Base-by-base conservation (phyloP, 305 asterid genomes). In the Stenogyne calaminthoides region DNA sequence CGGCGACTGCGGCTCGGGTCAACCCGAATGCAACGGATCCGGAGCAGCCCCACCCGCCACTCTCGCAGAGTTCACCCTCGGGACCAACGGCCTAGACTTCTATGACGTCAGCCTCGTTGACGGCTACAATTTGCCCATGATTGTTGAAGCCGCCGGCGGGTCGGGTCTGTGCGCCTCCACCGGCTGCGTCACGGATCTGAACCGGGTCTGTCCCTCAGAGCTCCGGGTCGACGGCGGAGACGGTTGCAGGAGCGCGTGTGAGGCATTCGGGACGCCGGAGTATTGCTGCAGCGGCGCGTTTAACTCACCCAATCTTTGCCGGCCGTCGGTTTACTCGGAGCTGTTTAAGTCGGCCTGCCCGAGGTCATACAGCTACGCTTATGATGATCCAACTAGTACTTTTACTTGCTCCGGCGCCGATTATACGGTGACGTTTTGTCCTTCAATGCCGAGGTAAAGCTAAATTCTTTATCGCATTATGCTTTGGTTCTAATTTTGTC, bases 11-110 rank as follows among this genome's bases (percentile, higher is more conserved):
- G 95, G 91, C 6, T 76, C 95, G 8, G 91, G 92, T 8, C 80
- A 78, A 40, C 36, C 79, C 44, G 92, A 81, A 69, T 89, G 95
- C 80, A 80, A 75, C 49, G 92, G 96, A 0, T 77, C 89, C 5
- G 92, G 96, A 37, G 96, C 92, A 0, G 82, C 89, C 8, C 96
- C 96, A 1, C 96, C 96, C 3, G 92, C 89, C 9, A 89, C 96
- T 0, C 83, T 89, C 0, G 96, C 96, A 0, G 96, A 89, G 88
- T 81, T 89, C 76, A 84, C 96, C 0, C 76, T 89, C 5, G 92
- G 87, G 0, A 71, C 87, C 34, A 85, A 82, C 9, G 96, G 91
- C 2, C 67, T 82, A 3, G 96, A 89, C 74, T 89, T 87, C 57
- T 87, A 89, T 6, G 96, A 89, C 77, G 91, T 87, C 37, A 87